These are phyloP conservation scores for Cryptosporidium muris DNA, from an alignment of 169 alveolate genomes.

Conservation along the genomic window DNA sequence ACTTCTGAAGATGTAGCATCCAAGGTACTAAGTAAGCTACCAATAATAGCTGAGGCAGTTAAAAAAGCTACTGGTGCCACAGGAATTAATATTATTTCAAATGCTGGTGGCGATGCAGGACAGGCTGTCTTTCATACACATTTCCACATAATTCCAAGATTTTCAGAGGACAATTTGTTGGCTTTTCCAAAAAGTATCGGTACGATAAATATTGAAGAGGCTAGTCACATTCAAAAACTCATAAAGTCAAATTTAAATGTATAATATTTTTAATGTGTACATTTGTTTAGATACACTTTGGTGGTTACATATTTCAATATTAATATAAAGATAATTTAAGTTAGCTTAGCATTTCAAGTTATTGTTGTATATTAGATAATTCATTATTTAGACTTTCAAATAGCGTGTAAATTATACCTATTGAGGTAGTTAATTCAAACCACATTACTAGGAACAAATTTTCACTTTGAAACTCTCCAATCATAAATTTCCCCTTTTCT, in stretches of 20 bases:
- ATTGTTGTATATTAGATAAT: neutral
- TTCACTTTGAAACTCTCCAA: conserved; percentile 3
- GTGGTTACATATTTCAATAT: too few species aligned
- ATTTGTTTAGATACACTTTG: neutral
- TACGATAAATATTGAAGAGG: neutral
- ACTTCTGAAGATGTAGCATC: conserved; percentile 86
- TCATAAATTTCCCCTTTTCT: conserved; percentile 46
- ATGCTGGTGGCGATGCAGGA: conserved; percentile 89
- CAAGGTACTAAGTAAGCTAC: conserved; percentile 86
- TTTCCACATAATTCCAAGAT: conserved; percentile 75
- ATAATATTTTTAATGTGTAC: neutral
- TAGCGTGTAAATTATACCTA: conserved; percentile 37
- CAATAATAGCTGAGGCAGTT: conserved; percentile 84
- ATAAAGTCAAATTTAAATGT: neutral
- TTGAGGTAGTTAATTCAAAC: conserved; percentile 32
- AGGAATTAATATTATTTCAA: conserved; percentile 91
- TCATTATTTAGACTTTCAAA: conserved; percentile 15
- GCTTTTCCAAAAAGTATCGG: too few species aligned
- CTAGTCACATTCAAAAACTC: neutral
- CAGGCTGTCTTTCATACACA: conserved; percentile 91
- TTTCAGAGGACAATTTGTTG: too few species aligned
- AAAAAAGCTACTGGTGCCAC: conserved; percentile 73
- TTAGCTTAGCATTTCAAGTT: neutral
- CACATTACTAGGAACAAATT: conserved; percentile 24
- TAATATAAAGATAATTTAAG: too few species aligned